Percentiles rank a stretch among this genome's conserved stretches.
These are phyloP conservation scores for Zygosaccharomyces lentus DNA, from an alignment of 805 yeast genomes.

Conservation along the genomic window DNA sequence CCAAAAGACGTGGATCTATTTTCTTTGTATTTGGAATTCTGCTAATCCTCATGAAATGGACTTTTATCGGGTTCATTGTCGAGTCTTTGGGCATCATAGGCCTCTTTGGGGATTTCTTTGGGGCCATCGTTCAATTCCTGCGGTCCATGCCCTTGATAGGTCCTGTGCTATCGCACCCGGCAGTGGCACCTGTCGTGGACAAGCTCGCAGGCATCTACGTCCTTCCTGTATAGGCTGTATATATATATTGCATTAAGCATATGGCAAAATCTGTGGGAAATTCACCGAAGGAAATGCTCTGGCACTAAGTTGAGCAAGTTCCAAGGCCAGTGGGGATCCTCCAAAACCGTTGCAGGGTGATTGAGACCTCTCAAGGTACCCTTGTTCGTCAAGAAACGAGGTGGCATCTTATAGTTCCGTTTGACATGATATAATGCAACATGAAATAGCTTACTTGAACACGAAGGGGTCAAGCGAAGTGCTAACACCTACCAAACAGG, in stretches of 20 bases:
- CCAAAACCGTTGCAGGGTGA: background rate
- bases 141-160: slow-evolving; percentile 88
- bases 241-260: slow-evolving; percentile 1
- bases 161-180: slow-evolving; percentile 74
- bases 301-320: background rate
- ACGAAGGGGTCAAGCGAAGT: slow-evolving; percentile 2
- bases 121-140: slow-evolving; percentile 79
- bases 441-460: background rate
- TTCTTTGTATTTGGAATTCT: slow-evolving; percentile 74
- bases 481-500: background rate
- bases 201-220: slow-evolving; percentile 62
- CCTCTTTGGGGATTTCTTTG: slow-evolving; percentile 89
- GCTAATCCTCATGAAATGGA: slow-evolving; percentile 66
- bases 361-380: background rate
- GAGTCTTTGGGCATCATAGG: slow-evolving; percentile 89
- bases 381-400: background rate
- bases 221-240: slow-evolving; percentile 49
- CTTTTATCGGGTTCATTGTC: slow-evolving; percentile 78
- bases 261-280: background rate
- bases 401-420: background rate
- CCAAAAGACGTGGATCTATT: slow-evolving; percentile 79
- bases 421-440: slow-evolving; percentile 3
- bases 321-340: background rate
- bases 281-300: no score
- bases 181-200: slow-evolving; percentile 70